Base-by-base conservation (phyloP, 2,329 filamentous ascomycete genomes). In the Lecanicillium sp. region DNA sequence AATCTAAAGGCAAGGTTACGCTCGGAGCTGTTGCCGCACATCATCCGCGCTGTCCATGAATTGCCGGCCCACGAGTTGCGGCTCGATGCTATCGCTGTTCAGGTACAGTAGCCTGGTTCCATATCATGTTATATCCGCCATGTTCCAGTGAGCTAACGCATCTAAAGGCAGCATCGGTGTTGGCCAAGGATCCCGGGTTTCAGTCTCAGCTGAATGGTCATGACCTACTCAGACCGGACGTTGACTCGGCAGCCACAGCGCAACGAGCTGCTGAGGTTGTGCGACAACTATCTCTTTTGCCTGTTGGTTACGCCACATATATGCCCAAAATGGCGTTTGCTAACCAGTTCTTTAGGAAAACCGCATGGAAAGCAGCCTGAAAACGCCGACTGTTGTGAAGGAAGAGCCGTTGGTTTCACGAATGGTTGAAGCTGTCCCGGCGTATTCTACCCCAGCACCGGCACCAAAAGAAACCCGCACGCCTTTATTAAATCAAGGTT, bases 11-110 rank as follows among this genome's bases (percentile, higher is more conserved):
- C 55, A 1, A 63, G 62, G 29, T 35, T 68, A 8, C 54, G 52
- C 19, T 46, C 52, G 1, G 63, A 67, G 29, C 58, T 69, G 2
- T 48, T 65, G 4, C 67, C 67, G 1, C 58, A 62, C 21, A 57
- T 70, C 12, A 53, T 56, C 45, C 44, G 46, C 11, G 58, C 56
- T 0, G 44, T 67, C 12, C 26, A 51, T 2, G 24, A 51, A n/a
- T 43, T 70, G 1, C 52, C 61, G 1, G 20, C 24, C 2, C 52
- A 52, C 1, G 40, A 50, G 27, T 63, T 61, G 11, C 54, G 54
- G 6, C 38, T 59, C 8, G 46, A 62, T 12, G 54, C 58, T 2
- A 60, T 70, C 23, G 59, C 61, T 3, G 44, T 58, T 20, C 53
- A 58, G 55, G 66, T 68, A 61, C 43, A 52, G n/a, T n/a, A n/a